These are phyloP conservation scores for Claviceps sorghi DNA, from an alignment of 2,329 filamentous ascomycete species.

Conservation along the genomic window DNA sequence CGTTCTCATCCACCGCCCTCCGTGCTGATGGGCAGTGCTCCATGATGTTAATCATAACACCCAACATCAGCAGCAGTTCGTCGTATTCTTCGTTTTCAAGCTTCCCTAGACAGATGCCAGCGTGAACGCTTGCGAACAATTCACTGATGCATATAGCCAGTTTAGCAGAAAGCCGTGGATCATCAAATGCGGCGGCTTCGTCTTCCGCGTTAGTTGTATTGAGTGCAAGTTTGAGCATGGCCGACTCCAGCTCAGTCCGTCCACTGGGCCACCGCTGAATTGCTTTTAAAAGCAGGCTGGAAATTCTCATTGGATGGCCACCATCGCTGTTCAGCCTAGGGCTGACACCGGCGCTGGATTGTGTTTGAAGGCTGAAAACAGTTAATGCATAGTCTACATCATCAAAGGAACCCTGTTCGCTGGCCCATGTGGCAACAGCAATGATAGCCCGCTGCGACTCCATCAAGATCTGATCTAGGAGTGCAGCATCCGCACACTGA, in stretches of 20 bases:
- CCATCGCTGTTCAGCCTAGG: constrained; percentile 11
- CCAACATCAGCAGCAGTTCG: constrained; percentile 61
- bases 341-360: constrained; percentile 15
- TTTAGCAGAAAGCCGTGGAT: constrained; percentile 36
- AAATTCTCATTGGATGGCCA: constrained; percentile 15
- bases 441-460: constrained; percentile 16
- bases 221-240: constrained; percentile 47
- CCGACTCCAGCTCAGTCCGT: constrained; percentile 14
- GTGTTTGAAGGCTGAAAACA: constrained; percentile 23
- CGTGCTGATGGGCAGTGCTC: constrained; percentile 58
- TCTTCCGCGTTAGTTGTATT: constrained; percentile 76
- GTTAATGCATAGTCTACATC: constrained; percentile 29
- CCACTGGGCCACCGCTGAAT: constrained; percentile 18
- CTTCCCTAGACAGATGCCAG: constrained; percentile 32
- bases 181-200: constrained; percentile 55
- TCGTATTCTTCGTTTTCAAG: constrained; percentile 44
- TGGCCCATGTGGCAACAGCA: constrained; percentile 11
- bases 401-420: constrained; percentile 6
- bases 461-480: constrained; percentile 16
- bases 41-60: constrained; percentile 74
- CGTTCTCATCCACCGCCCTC: constrained; percentile 19
- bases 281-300: constrained; percentile 16
- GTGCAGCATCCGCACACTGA: constrained; percentile 14
- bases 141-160: constrained; percentile 36
- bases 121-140: constrained; percentile 33